Evolutionary conservation across 2,329 filamentous ascomycete genomes (phyloP), one percentile per base, ranked within the genome.

Genomic region (Sporothrix curviconia): DNA sequence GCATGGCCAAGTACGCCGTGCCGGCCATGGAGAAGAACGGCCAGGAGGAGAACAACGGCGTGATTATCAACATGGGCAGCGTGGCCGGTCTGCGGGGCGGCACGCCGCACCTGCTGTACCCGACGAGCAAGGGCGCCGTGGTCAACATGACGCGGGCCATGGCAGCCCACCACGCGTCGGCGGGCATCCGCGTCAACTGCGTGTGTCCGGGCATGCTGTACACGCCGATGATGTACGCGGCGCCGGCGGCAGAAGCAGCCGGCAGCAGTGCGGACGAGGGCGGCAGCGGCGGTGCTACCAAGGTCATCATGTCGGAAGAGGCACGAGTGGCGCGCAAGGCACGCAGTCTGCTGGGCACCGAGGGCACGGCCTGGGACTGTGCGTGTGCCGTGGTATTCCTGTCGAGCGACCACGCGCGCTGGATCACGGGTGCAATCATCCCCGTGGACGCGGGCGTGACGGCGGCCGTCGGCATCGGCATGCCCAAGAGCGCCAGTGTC

Each of bases 1-100:
- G 79, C 56, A 86, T 87, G 81, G 72, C 74, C 17, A 84, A 85
- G 63, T 78, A 80, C 62, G 77, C 77, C 0, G 78, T 87, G 30
- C 84, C 83, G 0, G 77, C 71, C 3, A 87, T 87, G 83, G 61
- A 62, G 24, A 74, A 72, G 56, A 84, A 85, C 56, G 70, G 75
- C 7, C 73, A 84, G 15, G 32, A 40, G 6, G 24, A 47, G 22
- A 47, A 30, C 32, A 2, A 78, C 78, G 1, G 57, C 56, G 72
- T 47, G 40, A 81, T 85, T 59, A 73, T 86, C 62, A 87, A 87
- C 64, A 81, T 87, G 74, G 79, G 79, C 2, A 80, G 76, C 47
- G 83, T 86, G 1, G 82, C 83, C 0, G 82, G 82, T 0, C 52
- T 78, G 32, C 69, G 70, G n/a, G 76, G 76, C 0, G 76, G 76